Conservation (phyloP, 2,329 filamentous ascomycete species). For the Hirsutella thompsonii region DNA sequence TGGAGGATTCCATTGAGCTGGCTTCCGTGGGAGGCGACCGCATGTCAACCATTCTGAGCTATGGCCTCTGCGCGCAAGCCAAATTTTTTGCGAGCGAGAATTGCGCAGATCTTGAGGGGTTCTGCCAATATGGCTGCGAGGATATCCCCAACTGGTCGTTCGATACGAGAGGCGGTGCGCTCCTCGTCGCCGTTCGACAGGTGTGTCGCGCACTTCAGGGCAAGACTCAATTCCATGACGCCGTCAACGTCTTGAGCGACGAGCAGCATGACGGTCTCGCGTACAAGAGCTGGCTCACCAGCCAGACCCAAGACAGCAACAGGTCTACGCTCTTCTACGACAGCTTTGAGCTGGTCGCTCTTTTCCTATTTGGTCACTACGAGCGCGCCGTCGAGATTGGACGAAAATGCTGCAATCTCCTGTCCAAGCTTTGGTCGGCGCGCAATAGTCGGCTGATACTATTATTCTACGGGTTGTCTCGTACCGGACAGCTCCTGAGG, state of each 20-base stretch:
- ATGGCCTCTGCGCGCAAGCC: conserved; percentile 53
- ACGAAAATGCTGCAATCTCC: conserved; percentile 30
- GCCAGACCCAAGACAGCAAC: conserved; percentile 42
- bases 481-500: conserved; percentile 37
- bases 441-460: conserved; percentile 44
- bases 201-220: conserved; percentile 59
- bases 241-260: conserved; percentile 51
- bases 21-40: conserved; percentile 56
- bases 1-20: conserved; percentile 55
- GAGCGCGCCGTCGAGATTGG: conserved; percentile 45
- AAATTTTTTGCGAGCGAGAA: conserved; percentile 61
- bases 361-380: conserved; percentile 53
- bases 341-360: conserved; percentile 47
- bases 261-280: conserved; percentile 45
- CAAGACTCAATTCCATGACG: conserved; percentile 45
- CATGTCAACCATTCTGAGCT: conserved; percentile 57
- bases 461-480: conserved; percentile 46
- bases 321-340: conserved; percentile 57
- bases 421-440: conserved; percentile 43
- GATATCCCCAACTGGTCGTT: conserved; percentile 61
- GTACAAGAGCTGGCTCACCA: conserved; percentile 47
- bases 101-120: conserved; percentile 54
- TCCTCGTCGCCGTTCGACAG: conserved; percentile 55
- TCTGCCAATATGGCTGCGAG: conserved; percentile 58
- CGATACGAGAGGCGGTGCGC: conserved; percentile 58